phyloP scores from a whole-genome alignment of 345 rosid species.

The Syzygium oleosum region DNA sequence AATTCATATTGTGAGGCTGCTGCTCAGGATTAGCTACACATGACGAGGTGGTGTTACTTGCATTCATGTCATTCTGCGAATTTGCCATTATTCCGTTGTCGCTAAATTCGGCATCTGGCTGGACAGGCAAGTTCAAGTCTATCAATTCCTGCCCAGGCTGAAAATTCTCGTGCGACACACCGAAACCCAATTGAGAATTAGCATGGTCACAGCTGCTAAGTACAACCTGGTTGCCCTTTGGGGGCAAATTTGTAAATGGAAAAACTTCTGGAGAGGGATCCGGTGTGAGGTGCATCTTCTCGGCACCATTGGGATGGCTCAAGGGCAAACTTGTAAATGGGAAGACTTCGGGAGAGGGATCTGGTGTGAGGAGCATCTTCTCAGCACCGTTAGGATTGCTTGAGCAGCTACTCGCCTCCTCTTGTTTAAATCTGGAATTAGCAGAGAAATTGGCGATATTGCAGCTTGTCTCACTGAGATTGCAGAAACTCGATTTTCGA shows the following conservation, averaged over 20 bases:
- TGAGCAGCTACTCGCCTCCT: conserved; percentile 1
- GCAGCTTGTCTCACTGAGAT: conserved; percentile 4
- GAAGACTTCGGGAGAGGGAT: conserved; percentile 16
- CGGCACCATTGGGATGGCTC: conserved; percentile 1
- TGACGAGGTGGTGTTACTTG: not conserved
- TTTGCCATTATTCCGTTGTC: conserved; percentile 8
- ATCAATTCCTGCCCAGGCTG: conserved; percentile 20
- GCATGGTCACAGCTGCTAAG: not conserved
- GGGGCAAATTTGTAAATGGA: conserved; percentile 17
- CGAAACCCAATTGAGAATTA: conserved; percentile 4
- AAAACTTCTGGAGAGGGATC: conserved; percentile 17
- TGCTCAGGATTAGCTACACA: conserved; percentile 7
- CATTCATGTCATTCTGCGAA: not conserved
- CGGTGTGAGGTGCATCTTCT: not conserved
- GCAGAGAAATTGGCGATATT: not conserved
- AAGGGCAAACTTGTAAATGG: conserved; percentile 19
- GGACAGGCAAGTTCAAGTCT: conserved; percentile 43
- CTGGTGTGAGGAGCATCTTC: conserved; percentile 1
- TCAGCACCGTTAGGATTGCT: conserved; percentile 3
- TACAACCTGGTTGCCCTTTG: conserved; percentile 1
- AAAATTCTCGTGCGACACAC: conserved; percentile 8
- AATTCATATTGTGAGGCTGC: conserved; percentile 7
- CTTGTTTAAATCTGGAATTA: conserved; percentile 10
- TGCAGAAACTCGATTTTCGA: conserved; percentile 12
- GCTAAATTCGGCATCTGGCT: conserved; percentile 22